Base-by-base conservation (phyloP, 345 rosid species). In the Salix udensis region DNA sequence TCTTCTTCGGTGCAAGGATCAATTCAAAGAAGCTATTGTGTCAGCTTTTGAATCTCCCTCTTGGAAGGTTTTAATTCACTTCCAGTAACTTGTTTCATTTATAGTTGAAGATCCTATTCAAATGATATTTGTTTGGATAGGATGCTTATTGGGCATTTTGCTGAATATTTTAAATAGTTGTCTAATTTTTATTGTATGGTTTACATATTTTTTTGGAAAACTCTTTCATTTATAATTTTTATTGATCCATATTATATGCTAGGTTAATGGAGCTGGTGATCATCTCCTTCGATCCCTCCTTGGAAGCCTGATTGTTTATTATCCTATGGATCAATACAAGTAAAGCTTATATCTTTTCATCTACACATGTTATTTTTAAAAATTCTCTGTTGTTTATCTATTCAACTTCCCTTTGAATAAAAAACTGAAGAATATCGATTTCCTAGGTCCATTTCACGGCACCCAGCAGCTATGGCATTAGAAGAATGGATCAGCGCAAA, bases 211-310 rank as follows among this genome's bases (percentile, higher is more conserved):
- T 72, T 65, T 48, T 81, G 34, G 46, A 66, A 65, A 42, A 18
- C 18, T 40, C 61, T 74, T 52, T 84, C 44, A 18, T 24, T 24
- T 24, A 24, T 24, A 24, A 24, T 24, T 24, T 24, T 24, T 24
- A 24, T 24, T 24, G 26, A 24, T 24, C 26, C 26, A 24, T 24
- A 24, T 67, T 62, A 73, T 72, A 46, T 83, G 71, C 73, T 82
- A 96, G 99, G 99, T 96, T 73, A 93, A 93, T 77, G 96, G 94
- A 85, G 99, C 96, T 69, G 96, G 96, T 65, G 94, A 91, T 86
- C 96, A 93, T 86, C 91, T 92, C 74, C 96, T 96, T 73, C 90
- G 98, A 37, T 89, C 97, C 48, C 93, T 96, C 76, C 90, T 91
- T 58, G 97, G 97, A 82, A 92, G 98, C 85, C 84, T 92, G 68